Conservation (phyloP, 768 basidiomycete genomes). For the Mycena albidolilacea region DNA sequence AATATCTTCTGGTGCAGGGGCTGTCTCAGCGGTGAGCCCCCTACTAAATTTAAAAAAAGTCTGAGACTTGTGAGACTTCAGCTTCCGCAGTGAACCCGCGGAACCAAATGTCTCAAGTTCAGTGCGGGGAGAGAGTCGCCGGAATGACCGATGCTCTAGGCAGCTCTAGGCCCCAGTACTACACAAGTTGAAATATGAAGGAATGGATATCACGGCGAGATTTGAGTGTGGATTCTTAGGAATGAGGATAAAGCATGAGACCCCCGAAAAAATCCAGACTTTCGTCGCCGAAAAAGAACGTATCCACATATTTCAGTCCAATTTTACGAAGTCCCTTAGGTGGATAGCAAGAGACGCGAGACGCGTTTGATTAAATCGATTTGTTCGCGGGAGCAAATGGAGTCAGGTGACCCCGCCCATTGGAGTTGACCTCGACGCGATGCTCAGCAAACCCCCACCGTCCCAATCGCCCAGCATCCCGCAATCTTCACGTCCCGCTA, state of each 20-base stretch:
- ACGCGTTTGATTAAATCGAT: background rate
- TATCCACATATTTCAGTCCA: no score
- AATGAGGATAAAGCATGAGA: no score
- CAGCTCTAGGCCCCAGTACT: no score
- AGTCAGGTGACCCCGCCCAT: background rate
- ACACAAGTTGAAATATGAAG: no score
- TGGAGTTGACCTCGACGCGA: background rate
- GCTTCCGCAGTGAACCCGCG: background rate
- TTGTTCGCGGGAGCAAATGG: background rate
- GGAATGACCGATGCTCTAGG: background rate
- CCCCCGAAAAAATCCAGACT: no score
- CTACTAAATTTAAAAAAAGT: background rate
- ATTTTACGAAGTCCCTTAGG: no score
- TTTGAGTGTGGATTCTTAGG: no score
- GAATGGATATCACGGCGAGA: no score
- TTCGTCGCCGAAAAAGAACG: no score
- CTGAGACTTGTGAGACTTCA: background rate
- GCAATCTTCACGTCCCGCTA: constrained; percentile 21
- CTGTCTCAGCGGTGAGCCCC: background rate
- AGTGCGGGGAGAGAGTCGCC: background rate
- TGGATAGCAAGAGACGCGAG: no score
- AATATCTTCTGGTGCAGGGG: background rate
- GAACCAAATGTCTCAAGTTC: constrained; percentile 7
- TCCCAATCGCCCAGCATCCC: constrained; percentile 38
- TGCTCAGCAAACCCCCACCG: constrained; percentile 31